Conservation (phyloP, 1,284 basidiomycete species). For the Inonotus obliquus region DNA sequence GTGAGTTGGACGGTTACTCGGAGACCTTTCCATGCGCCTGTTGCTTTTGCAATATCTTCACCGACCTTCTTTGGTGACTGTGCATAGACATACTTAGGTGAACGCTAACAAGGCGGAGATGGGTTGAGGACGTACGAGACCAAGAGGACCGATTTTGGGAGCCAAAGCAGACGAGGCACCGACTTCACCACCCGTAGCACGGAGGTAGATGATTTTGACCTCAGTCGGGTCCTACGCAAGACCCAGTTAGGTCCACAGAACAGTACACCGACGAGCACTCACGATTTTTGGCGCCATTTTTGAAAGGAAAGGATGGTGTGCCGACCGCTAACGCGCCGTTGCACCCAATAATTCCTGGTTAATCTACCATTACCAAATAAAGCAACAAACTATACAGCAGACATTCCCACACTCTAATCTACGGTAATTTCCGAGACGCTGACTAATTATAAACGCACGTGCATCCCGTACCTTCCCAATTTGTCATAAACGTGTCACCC, state of each 20-base stretch:
- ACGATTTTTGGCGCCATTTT: constrained; percentile 79
- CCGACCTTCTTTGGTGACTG: constrained; percentile 99
- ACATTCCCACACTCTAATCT: not conserved
- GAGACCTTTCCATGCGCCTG: constrained; percentile 98
- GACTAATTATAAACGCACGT: not conserved
- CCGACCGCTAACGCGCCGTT: constrained; percentile 14
- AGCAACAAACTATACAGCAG: constrained; percentile 4
- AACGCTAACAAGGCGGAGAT: not conserved
- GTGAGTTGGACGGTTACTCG: constrained; percentile 99
- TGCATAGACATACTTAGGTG: constrained; percentile 9
- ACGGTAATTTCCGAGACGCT: not conserved
- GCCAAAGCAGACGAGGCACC: constrained; percentile 98
- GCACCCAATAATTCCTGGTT: not conserved
- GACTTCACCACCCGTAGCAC: constrained; percentile 99
- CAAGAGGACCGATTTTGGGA: constrained; percentile 99
- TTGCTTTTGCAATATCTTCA: constrained; percentile 99
- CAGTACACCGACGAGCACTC: constrained; percentile 26
- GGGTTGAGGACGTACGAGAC: constrained; percentile 71
- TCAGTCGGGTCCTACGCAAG: constrained; percentile 78
- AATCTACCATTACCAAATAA: not conserved
- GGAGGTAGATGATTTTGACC: constrained; percentile 99
- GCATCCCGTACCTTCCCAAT: not conserved
- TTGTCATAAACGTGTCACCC: not conserved
- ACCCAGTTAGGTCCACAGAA: not conserved
- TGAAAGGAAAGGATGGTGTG: not conserved